Evolutionary conservation across 371 early-diverging fungal species (phyloP).

Genomic region (Rhizopus arrhizus): DNA sequence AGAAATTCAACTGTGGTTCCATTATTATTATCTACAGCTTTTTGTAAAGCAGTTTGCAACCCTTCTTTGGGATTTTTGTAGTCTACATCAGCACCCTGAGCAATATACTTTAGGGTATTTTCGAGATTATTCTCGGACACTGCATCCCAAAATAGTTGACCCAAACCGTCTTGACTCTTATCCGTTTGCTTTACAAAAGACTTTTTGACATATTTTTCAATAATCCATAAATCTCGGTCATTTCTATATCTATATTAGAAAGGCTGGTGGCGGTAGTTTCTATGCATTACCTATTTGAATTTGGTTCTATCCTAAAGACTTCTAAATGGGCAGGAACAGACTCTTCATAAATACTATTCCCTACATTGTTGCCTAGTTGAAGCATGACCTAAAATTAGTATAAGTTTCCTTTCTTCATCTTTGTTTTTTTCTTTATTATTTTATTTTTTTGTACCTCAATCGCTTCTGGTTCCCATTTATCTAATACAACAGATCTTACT

Average conservation of each 20-base stretch:
- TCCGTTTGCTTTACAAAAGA: slow-evolving; percentile 51
- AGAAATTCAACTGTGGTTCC: slow-evolving; percentile 69
- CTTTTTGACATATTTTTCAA: slow-evolving; percentile 75
- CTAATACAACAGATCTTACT: slow-evolving; percentile 83
- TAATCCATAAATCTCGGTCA: slow-evolving; percentile 71
- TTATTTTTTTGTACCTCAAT: slow-evolving; percentile 52
- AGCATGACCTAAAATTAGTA: slow-evolving; percentile 69
- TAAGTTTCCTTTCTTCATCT: neutral
- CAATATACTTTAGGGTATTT: slow-evolving; percentile 61
- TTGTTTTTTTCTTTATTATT: neutral
- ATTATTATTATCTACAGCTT: slow-evolving; percentile 60
- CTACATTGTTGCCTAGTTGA: slow-evolving; percentile 76
- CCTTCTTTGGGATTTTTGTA: slow-evolving; percentile 59
- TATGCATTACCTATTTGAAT: slow-evolving; percentile 31
- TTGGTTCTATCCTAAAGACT: slow-evolving; percentile 31
- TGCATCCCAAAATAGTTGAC: slow-evolving; percentile 60
- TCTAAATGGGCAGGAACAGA: slow-evolving; percentile 47
- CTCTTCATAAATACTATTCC: slow-evolving; percentile 76
- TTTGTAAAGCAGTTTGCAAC: slow-evolving; percentile 63
- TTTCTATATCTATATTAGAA: slow-evolving; percentile 32
- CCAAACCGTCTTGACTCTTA: slow-evolving; percentile 29
- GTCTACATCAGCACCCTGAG: slow-evolving; percentile 79
- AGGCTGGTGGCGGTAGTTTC: neutral
- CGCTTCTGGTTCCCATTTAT: slow-evolving; percentile 86
- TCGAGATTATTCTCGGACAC: slow-evolving; percentile 59